These are phyloP conservation scores for Chaetomium cochliodes DNA, from an alignment of 495 filamentous ascomycete genomes.

Conservation along the genomic window DNA sequence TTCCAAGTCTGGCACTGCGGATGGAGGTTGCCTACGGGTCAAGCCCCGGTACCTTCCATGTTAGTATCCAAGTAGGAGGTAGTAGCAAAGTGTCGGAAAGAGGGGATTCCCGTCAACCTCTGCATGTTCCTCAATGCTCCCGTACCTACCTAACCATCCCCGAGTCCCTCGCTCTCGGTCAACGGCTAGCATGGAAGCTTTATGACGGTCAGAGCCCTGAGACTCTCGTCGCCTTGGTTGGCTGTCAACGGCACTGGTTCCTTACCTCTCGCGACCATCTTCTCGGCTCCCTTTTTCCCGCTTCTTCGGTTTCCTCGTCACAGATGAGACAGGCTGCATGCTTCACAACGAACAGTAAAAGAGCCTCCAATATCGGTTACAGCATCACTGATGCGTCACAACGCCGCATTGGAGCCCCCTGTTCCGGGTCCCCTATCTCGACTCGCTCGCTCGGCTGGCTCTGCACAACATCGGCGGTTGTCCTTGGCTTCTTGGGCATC, in stretches of 20 bases:
- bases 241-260: neutral
- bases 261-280: neutral
- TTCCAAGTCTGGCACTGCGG: neutral
- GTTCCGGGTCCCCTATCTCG: neutral
- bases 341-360: neutral
- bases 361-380: slow-evolving; percentile 7
- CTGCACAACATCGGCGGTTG: neutral
- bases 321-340: neutral
- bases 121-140: no score
- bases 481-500: neutral
- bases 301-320: neutral
- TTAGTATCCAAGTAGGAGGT: neutral
- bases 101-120: neutral
- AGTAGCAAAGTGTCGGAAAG: neutral
- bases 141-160: no score
- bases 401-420: neutral
- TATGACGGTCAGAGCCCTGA: no score
- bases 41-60: neutral
- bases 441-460: neutral
- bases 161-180: no score
- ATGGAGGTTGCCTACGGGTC: neutral
- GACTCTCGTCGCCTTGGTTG: neutral
- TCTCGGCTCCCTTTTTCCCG: neutral
- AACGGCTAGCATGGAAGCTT: no score
- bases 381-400: neutral